Evolutionary conservation across 441 rosid species (phyloP), one percentile per base, ranked within the genome.

Genomic region (Rhodomyrtus psidioides): DNA sequence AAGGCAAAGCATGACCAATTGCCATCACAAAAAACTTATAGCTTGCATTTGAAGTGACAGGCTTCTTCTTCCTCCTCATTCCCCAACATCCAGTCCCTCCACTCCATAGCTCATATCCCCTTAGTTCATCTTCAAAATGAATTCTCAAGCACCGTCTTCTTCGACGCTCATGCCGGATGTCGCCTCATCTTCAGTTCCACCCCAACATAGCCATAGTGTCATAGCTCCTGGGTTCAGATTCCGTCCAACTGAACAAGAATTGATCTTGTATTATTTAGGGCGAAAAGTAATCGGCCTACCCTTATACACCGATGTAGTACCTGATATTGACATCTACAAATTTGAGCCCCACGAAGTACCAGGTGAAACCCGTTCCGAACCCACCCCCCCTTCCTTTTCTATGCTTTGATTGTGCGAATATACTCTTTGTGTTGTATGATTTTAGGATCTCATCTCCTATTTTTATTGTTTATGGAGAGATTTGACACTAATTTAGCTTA

Each of bases 11-110:
- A 70, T 70, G 49, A 70, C 79, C 46, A 65, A 65, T 65, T 65
- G 79, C 49, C 79, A 34, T 21, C 24, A 65, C 49, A 53, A 89
- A 53, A 89, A 83, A 82, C 44, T 91, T 91, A 92, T 95, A 92
- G 90, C 96, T 95, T 95, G 95, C 94, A 91, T 93, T 92, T 84
- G 94, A 95, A 95, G 98, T 90, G 85, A 93, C 90, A 93, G 83
- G 58, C 84, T 82, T 65, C 83, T 83, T 58, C 87, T 86, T 58
- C 83, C 85, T 42, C 62, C 56, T n/a, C 56, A 82, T 84, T 28
- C 81, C 42, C 27, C 82, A 51, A 46, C 81, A 19, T 55, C 12
- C 83, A 9, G 27, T 16, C 74, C 62, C 49, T 75, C 58, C 85
- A 76, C 46, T 75, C 58, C 85, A 76, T 26, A 65, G 46, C 34